Conservation (phyloP, 31 red algal genomes). For the Porphyra umbilicalis region DNA sequence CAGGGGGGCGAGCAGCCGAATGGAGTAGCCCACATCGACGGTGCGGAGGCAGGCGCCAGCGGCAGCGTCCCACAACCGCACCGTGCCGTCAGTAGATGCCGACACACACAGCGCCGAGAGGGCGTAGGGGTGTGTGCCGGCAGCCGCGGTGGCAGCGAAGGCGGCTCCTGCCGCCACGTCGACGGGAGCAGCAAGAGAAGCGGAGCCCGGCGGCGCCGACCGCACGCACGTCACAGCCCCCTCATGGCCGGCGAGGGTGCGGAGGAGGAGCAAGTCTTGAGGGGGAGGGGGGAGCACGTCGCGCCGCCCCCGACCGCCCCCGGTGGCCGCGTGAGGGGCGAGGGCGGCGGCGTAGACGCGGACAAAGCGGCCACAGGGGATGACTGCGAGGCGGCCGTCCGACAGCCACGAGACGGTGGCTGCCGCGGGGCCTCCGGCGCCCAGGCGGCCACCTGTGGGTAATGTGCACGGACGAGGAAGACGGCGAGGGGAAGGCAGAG, state of each 20-base stretch:
- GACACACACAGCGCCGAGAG: constrained; percentile 9
- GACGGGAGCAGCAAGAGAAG: constrained; percentile 6
- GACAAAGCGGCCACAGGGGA: constrained; percentile 47
- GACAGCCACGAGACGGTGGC: constrained; percentile 18
- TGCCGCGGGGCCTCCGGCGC: constrained; percentile 27
- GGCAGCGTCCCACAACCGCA: constrained; percentile 62
- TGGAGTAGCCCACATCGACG: constrained; percentile 32
- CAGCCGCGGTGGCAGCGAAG: neutral
- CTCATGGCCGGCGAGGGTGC: constrained; percentile 32
- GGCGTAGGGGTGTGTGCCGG: neutral
- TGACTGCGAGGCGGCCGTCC: constrained; percentile 14
- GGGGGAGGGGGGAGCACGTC: constrained; percentile 6
- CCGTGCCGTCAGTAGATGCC: constrained; percentile 67
- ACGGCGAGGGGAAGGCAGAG: too few relatives aligned
- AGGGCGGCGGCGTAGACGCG: constrained; percentile 12
- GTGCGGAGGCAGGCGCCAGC: constrained; percentile 33
- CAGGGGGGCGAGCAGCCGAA: constrained; percentile 1
- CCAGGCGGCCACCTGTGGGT: constrained; percentile 9
- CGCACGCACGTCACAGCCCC: constrained; percentile 11
- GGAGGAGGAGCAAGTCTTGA: constrained; percentile 5
- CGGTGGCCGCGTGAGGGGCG: neutral
- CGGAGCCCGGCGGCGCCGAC: constrained; percentile 3
- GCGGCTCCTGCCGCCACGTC: neutral
- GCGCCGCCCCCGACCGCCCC: neutral
- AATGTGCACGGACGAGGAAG: too few relatives aligned